These are phyloP conservation scores for Erysimum pusillum DNA, from an alignment of 441 rosid species.

Conservation along the genomic window DNA sequence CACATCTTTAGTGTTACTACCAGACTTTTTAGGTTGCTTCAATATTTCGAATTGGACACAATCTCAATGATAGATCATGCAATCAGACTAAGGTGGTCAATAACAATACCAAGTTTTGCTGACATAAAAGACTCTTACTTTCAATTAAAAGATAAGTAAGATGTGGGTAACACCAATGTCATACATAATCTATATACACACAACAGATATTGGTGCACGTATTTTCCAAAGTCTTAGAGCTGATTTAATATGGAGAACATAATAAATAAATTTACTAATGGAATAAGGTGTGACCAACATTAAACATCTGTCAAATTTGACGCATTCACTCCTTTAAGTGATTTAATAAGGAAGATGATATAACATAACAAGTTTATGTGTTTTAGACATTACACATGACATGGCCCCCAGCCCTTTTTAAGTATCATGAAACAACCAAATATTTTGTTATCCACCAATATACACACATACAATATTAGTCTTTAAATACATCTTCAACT, in stretches of 20 bases:
- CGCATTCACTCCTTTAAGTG: slow-evolving; percentile 22
- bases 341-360: slow-evolving; percentile 7
- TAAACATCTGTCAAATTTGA: slow-evolving; percentile 31
- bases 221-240: background rate
- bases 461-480: no score
- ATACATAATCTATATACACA: background rate
- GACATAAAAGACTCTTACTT: background rate
- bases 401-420: slow-evolving; percentile 14
- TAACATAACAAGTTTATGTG: background rate
- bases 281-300: slow-evolving; percentile 5
- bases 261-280: background rate
- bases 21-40: slow-evolving; percentile 16
- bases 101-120: slow-evolving; percentile 19
- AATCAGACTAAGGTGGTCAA: slow-evolving; percentile 10
- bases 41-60: slow-evolving; percentile 28
- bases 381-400: background rate
- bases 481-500: no score
- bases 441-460: no score
- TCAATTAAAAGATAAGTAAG: slow-evolving; percentile 3
- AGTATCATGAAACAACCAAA: no score
- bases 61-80: slow-evolving; percentile 8
- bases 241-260: background rate
- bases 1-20: slow-evolving; percentile 25
- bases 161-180: slow-evolving; percentile 42
- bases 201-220: slow-evolving; percentile 15